Evolutionary conservation across 129 eudicot genomes (phyloP).

Genomic region (Erigeron canadensis): DNA sequence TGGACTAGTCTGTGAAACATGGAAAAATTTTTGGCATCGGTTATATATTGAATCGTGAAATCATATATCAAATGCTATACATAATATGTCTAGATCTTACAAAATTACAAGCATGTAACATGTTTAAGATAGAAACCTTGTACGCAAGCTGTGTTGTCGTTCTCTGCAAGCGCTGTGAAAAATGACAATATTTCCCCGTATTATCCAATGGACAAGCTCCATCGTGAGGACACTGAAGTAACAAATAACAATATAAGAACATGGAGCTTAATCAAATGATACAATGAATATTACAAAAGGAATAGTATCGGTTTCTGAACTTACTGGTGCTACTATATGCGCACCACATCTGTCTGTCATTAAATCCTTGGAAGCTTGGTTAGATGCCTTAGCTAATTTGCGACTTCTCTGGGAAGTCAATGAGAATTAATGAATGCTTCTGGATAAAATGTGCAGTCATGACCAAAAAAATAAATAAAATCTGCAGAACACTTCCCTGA

Average conservation of each 20-base stretch:
- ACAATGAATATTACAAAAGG: neutral
- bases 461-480: neutral
- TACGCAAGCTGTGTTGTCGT: slow-evolving; percentile 83
- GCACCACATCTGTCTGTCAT: slow-evolving; percentile 62
- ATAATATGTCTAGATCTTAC: neutral
- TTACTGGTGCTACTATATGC: slow-evolving; percentile 90
- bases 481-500: neutral
- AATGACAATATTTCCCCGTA: slow-evolving; percentile 89
- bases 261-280: slow-evolving; percentile 6
- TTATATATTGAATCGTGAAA: neutral
- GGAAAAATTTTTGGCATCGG: neutral
- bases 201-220: slow-evolving; percentile 85
- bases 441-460: slow-evolving; percentile 3
- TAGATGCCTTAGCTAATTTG: slow-evolving; percentile 45
- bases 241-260: neutral
- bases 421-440: slow-evolving; percentile 14
- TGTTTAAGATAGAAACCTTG: slow-evolving; percentile 52
- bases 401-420: slow-evolving; percentile 57
- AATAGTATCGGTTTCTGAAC: slow-evolving; percentile 28
- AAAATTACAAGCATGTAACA: neutral
- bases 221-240: slow-evolving; percentile 90
- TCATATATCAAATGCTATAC: neutral
- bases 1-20: neutral
- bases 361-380: slow-evolving; percentile 44
- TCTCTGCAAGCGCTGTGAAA: slow-evolving; percentile 93